Base-by-base conservation (phyloP, 2,329 filamentous ascomycete genomes). In the Venturiaceae sp. region DNA sequence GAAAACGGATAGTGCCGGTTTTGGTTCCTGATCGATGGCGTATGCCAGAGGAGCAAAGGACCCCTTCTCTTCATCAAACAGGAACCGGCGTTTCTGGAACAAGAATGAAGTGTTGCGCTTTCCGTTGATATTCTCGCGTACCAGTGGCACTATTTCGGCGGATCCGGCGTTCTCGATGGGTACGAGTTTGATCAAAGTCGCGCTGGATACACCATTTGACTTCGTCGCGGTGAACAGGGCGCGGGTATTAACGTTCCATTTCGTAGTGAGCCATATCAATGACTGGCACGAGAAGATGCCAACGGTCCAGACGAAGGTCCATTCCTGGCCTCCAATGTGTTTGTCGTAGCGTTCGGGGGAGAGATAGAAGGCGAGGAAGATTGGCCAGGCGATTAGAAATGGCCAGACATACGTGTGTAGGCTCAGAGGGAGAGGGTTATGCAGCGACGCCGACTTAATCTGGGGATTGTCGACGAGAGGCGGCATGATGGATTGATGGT, bases 71-170 rank as follows among this genome's bases (percentile, higher is more conserved):
- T 83, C 73, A 63, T 90, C 79, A 77, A 91, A 96, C 63, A 96
- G 82, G 71, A 99, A 99, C 37, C 92, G 88, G 66, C 94, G 89
- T 79, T 99, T 99, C 77, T 99, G 94, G 77, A 99, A 99, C 59
- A 96, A 78, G 75, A 99, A 99, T 9, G 91, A 96, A 13, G 86
- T 74, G 64, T 85, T 92, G 59, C 82, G 79, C 76, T 89, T 89
- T 65, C 85, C 88, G 62, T 83, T 88, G 62, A 82, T 86, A 71
- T 83, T 87, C 66, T 96, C 91, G 68, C 85, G 85, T 63, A 88
- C 74, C 62, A 99, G 78, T 62, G 82, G 77, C 78, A 90, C 96
- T 63, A 99, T 95, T 67, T 96, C 92, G 56, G 91, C 82, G 46
- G 86, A 80, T 55, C 94, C 94, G 46, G 94, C 92, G 72, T 99